These are phyloP conservation scores for Mycena sp. DNA, from an alignment of 1,284 basidiomycete species.

Conservation along the genomic window DNA sequence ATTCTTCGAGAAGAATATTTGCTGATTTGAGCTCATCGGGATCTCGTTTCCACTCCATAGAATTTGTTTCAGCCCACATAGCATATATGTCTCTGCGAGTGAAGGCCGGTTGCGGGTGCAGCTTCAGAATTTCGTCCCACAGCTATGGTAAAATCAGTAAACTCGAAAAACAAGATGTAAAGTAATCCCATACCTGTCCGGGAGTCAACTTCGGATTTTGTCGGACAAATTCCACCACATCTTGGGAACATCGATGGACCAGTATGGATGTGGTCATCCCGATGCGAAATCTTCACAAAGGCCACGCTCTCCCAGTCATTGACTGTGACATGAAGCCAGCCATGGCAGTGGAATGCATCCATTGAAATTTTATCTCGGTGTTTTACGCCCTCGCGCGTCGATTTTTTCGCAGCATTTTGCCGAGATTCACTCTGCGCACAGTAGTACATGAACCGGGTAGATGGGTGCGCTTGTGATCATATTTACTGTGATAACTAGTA, in stretches of 20 bases:
- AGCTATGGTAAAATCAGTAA: conserved; percentile 17
- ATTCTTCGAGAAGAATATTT: conserved; percentile 24
- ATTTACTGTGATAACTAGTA: conserved; percentile 8
- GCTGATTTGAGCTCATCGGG: conserved; percentile 17
- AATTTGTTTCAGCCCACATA: conserved; percentile 26
- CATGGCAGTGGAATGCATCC: not conserved
- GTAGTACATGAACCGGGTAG: conserved; percentile 3
- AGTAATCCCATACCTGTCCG: conserved; percentile 8
- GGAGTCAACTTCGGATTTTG: conserved; percentile 9
- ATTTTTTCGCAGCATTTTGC: not conserved
- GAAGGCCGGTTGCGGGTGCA: conserved; percentile 26
- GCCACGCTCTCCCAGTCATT: not conserved
- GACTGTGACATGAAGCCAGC: conserved; percentile 10
- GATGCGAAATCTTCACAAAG: not conserved
- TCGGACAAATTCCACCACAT: conserved; percentile 4
- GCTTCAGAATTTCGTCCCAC: conserved; percentile 33
- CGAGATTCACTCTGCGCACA: not conserved
- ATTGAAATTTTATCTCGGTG: not conserved
- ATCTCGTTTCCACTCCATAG: conserved; percentile 33
- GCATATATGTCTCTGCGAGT: conserved; percentile 28
- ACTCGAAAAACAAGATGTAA: not conserved
- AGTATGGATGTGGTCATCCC: conserved; percentile 12
- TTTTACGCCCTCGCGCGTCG: not conserved
- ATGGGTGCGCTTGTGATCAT: not conserved
- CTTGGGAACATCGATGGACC: conserved; percentile 3